Evolutionary conservation across 805 yeast species (phyloP).

Genomic region (Wickerhamiella parazyma): DNA sequence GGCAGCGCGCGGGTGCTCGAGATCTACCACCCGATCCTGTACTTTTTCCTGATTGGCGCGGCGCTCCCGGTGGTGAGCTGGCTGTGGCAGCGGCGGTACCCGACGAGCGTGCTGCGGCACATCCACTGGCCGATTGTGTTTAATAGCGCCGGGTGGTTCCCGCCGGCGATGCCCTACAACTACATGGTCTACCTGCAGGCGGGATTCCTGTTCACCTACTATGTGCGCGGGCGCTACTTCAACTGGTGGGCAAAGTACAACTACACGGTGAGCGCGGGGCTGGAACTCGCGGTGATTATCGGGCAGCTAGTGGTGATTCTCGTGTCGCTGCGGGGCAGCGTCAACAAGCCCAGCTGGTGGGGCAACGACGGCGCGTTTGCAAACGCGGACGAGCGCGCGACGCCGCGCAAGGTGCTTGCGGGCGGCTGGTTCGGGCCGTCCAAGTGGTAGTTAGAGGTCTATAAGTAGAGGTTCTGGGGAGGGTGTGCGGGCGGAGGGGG

Average conservation of each 20-base stretch:
- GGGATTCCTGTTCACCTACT: slow-evolving; percentile 45
- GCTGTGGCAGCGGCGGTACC: slow-evolving; percentile 28
- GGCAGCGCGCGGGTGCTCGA: slow-evolving; percentile 52
- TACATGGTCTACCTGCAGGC: slow-evolving; percentile 42
- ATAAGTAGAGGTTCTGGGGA: slow-evolving; percentile 12
- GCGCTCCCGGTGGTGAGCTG: slow-evolving; percentile 32
- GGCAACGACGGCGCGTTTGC: slow-evolving; percentile 37
- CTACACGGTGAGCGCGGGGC: slow-evolving; percentile 49
- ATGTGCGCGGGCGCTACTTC: slow-evolving; percentile 40
- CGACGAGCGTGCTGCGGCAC: slow-evolving; percentile 30
- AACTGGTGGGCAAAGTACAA: slow-evolving; percentile 71
- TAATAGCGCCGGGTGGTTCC: slow-evolving; percentile 45
- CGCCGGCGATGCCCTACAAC: slow-evolving; percentile 64
- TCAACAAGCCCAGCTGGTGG: slow-evolving; percentile 46
- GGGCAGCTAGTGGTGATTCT: slow-evolving; percentile 46
- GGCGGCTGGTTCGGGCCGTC: slow-evolving; percentile 7
- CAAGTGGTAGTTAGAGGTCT: slow-evolving; percentile 9
- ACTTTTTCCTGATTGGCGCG: slow-evolving; percentile 49
- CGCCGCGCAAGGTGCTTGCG: neutral
- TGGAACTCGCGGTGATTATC: slow-evolving; percentile 55
- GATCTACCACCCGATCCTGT: slow-evolving; percentile 39
- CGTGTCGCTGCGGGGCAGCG: slow-evolving; percentile 33
- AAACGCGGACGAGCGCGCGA: slow-evolving; percentile 23
- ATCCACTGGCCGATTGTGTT: slow-evolving; percentile 60
- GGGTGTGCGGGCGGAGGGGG: neutral